A percentile compares a stretch with the other conserved stretches of the same genome.
These are phyloP conservation scores for Boletus sp. DNA, from an alignment of 1,284 basidiomycete genomes.

Conservation along the genomic window DNA sequence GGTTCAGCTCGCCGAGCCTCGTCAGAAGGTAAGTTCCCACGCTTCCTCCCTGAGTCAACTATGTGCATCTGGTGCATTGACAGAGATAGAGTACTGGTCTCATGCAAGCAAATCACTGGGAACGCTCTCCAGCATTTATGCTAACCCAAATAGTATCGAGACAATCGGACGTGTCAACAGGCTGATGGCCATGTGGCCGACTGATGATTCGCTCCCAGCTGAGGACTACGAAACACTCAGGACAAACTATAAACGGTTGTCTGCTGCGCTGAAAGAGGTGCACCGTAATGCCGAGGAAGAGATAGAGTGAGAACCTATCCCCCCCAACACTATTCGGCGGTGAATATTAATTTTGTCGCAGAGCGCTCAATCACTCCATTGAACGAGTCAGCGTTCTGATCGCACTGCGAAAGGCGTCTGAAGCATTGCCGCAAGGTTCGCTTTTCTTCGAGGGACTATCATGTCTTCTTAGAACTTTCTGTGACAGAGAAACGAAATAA, in stretches of 20 bases:
- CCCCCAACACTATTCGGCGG: constrained; percentile 5
- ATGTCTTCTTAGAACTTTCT: constrained; percentile 1
- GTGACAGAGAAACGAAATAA: constrained; percentile 66
- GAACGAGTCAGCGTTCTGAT: constrained; percentile 66
- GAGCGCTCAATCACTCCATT: constrained; percentile 65
- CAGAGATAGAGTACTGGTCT: constrained; percentile 70
- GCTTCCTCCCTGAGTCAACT: constrained; percentile 11
- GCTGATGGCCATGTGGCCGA: constrained; percentile 64
- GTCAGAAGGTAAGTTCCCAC: constrained; percentile 35
- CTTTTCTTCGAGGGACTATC: not conserved
- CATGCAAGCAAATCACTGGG: constrained; percentile 56
- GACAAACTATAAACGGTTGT: constrained; percentile 58
- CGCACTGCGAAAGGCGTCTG: constrained; percentile 66
- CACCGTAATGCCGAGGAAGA: constrained; percentile 57
- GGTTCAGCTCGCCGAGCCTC: constrained; percentile 32
- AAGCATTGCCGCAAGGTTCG: constrained; percentile 53
- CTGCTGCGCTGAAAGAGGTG: constrained; percentile 58
- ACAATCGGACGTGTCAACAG: constrained; percentile 68
- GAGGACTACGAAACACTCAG: constrained; percentile 65
- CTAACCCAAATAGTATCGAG: constrained; percentile 48
- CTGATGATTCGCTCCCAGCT: constrained; percentile 60
- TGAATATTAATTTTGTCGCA: constrained; percentile 32
- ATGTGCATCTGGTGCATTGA: constrained; percentile 6
- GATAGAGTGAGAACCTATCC: constrained; percentile 46
- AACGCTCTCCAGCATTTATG: constrained; percentile 50